Evolutionary conservation across 768 basidiomycete genomes (phyloP).

Genomic region (Strobilomyces echinocephalus): DNA sequence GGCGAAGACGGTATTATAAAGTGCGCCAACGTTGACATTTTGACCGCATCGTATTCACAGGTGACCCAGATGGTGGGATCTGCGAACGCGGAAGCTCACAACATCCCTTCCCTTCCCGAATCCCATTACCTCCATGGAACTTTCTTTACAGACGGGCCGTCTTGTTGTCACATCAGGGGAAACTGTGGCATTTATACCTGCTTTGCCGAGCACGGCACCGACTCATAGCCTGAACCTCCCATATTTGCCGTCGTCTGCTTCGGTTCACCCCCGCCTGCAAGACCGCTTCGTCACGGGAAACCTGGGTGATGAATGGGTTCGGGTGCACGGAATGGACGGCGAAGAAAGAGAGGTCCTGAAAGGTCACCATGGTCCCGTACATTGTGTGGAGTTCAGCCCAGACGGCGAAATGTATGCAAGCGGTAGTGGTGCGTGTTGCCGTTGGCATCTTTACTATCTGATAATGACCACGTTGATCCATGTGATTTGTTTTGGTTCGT

Average conservation of each 20-base stretch:
- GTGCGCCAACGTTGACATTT: slow-evolving; percentile 38
- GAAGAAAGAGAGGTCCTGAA: slow-evolving; percentile 89
- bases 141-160: slow-evolving; percentile 73
- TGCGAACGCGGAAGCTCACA: slow-evolving; percentile 69
- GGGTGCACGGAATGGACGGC: slow-evolving; percentile 87
- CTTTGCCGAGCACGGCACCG: slow-evolving; percentile 54
- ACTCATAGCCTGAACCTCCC: slow-evolving; percentile 75
- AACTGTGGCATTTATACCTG: slow-evolving; percentile 87
- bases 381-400: slow-evolving; percentile 89
- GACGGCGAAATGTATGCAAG: slow-evolving; percentile 98
- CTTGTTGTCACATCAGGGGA: slow-evolving; percentile 90
- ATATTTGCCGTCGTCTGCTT: slow-evolving; percentile 90
- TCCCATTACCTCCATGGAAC: slow-evolving; percentile 92
- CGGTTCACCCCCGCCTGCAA: slow-evolving; percentile 83
- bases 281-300: slow-evolving; percentile 93
- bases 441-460: slow-evolving; percentile 7
- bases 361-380: slow-evolving; percentile 97
- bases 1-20: slow-evolving; percentile 91
- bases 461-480: slow-evolving; percentile 4
- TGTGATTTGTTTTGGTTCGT: slow-evolving; percentile 6
- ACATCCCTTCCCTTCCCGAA: slow-evolving; percentile 68
- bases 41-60: slow-evolving; percentile 9
- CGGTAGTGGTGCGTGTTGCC: slow-evolving; percentile 74
- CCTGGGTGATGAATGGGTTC: slow-evolving; percentile 90
- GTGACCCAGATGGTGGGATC: slow-evolving; percentile 87